These are phyloP conservation scores for Lactifluus echinatus DNA, from an alignment of 768 basidiomycete species.

Conservation along the genomic window DNA sequence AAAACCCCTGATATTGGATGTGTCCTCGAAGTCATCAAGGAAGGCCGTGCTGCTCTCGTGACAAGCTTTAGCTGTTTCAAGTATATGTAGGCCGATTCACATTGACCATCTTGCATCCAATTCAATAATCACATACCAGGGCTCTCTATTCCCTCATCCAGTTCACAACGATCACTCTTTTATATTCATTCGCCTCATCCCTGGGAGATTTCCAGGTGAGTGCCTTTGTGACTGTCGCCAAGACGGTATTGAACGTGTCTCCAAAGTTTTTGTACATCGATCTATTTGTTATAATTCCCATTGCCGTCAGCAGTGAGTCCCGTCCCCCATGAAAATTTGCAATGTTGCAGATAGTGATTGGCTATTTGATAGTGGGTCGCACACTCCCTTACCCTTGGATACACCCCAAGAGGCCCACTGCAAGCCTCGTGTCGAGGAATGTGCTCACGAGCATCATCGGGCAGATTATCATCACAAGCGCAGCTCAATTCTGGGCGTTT, in stretches of 20 bases:
- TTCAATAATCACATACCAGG: conserved; percentile 39
- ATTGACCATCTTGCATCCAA: background rate
- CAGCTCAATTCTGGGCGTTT: conserved; percentile 80
- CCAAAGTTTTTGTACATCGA: conserved; percentile 92
- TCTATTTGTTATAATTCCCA: conserved; percentile 93
- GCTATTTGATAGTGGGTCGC: conserved; percentile 67
- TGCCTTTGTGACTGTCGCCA: background rate
- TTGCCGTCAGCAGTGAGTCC: conserved; percentile 87
- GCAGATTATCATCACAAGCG: conserved; percentile 80
- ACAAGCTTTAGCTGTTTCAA: conserved; percentile 99
- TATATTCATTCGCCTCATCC: conserved; percentile 95
- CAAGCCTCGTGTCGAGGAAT: conserved; percentile 91
- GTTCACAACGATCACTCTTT: conserved; percentile 92
- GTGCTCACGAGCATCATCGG: conserved; percentile 90
- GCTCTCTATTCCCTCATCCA: conserved; percentile 97
- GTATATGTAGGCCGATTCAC: conserved; percentile 69
- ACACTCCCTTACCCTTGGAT: conserved; percentile 85
- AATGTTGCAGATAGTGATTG: conserved; percentile 14
- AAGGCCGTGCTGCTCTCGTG: conserved; percentile 90
- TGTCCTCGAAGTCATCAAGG: conserved; percentile 92
- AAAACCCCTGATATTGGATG: conserved; percentile 92
- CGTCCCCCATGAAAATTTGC: conserved; percentile 10
- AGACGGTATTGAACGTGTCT: conserved; percentile 13
- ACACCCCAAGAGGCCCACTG: conserved; percentile 85
- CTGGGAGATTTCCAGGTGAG: conserved; percentile 92